These are phyloP conservation scores for Boletus rubroflammeus DNA, from an alignment of 768 basidiomycete genomes.

Conservation along the genomic window DNA sequence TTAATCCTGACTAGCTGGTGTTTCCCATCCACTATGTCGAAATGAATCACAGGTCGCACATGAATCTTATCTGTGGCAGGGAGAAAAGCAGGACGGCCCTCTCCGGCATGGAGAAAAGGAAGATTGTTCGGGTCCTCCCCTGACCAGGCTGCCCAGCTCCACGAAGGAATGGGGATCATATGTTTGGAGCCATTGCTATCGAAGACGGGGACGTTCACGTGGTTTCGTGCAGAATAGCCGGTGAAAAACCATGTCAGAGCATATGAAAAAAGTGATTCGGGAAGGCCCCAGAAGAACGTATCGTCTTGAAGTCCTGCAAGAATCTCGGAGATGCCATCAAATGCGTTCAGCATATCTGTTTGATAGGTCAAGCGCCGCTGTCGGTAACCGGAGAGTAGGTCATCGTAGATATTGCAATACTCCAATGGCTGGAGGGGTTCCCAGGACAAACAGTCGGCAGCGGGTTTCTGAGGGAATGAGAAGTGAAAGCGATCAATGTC, in stretches of 20 bases:
- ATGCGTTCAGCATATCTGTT: conserved; percentile 17
- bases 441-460: neutral
- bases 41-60: conserved; percentile 1
- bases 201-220: conserved; percentile 1
- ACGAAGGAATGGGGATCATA: conserved; percentile 13
- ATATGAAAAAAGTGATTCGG: conserved; percentile 14
- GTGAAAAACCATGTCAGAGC: conserved; percentile 6
- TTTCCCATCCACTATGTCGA: conserved; percentile 5
- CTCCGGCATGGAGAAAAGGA: neutral
- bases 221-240: neutral
- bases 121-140: neutral
- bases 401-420: neutral
- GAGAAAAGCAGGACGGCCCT: too few relatives aligned
- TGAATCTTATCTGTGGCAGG: fast-evolving
- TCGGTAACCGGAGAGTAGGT: conserved; percentile 6
- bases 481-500: neutral
- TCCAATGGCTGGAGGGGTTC: neutral
- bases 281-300: conserved; percentile 13
- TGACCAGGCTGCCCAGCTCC: conserved; percentile 18
- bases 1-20: neutral
- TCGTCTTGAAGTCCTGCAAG: conserved; percentile 10
- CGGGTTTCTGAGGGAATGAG: neutral
- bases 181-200: conserved; percentile 1
- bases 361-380: conserved; percentile 9
- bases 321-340: conserved; percentile 13